Evolutionary conservation across 768 basidiomycete species (phyloP).

Genomic region (Phaeotremella skinneri): DNA sequence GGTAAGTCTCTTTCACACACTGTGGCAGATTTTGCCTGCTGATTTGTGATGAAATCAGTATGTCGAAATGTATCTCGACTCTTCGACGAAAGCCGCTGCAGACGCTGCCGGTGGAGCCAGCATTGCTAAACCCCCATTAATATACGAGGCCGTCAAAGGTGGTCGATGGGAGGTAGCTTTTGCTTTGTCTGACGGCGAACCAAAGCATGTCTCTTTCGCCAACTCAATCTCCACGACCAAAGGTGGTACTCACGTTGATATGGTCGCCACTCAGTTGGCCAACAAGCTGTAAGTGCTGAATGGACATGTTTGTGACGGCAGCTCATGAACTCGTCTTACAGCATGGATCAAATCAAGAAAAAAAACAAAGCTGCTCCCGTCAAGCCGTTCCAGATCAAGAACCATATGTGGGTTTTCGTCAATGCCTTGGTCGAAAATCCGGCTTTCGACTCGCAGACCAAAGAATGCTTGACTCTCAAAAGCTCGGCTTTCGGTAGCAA

Average conservation of each 20-base stretch:
- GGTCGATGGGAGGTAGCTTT: slow-evolving; percentile 92
- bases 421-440: slow-evolving; percentile 96
- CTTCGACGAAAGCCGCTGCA: slow-evolving; percentile 67
- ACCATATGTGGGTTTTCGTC: slow-evolving; percentile 97
- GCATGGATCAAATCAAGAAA: slow-evolving; percentile 75
- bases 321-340: slow-evolving; percentile 14
- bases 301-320: neutral
- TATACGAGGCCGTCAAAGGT: slow-evolving; percentile 73
- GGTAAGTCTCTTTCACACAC: slow-evolving; percentile 24
- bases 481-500: slow-evolving; percentile 81
- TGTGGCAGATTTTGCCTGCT: neutral
- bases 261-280: slow-evolving; percentile 82
- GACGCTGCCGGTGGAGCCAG: slow-evolving; percentile 76
- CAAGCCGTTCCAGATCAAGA: slow-evolving; percentile 90
- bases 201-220: slow-evolving; percentile 94
- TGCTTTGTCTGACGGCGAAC: slow-evolving; percentile 84
- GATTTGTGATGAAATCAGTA: slow-evolving; percentile 59
- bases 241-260: slow-evolving; percentile 87
- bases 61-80: slow-evolving; percentile 85
- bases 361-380: slow-evolving; percentile 97
- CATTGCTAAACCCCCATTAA: slow-evolving; percentile 68
- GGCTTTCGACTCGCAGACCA: slow-evolving; percentile 98
- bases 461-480: slow-evolving; percentile 86
- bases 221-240: slow-evolving; percentile 96
- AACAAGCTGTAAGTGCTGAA: slow-evolving; percentile 60